Evolutionary conservation across 495 filamentous ascomycete species (phyloP).

Genomic region (Neurospora sp.): DNA sequence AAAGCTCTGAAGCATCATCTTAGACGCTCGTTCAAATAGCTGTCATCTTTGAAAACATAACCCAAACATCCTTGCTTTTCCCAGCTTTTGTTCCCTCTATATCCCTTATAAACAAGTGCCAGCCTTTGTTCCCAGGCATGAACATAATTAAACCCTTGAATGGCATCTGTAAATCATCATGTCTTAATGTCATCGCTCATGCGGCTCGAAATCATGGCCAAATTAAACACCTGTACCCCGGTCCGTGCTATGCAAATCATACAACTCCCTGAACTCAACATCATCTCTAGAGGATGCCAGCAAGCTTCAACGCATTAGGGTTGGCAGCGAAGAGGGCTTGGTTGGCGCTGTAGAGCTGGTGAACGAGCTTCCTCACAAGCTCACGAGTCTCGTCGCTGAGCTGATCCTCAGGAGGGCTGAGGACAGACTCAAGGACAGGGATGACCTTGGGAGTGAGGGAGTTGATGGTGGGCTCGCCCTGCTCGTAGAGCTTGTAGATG

Average conservation of each 20-base stretch:
- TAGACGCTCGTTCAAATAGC: background rate
- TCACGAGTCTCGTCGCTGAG: slow-evolving; percentile 68
- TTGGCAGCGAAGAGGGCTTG: slow-evolving; percentile 20
- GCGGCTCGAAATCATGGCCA: background rate
- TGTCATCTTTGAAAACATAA: background rate
- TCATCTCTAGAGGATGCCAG: slow-evolving; percentile 14
- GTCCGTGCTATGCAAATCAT: slow-evolving; percentile 13
- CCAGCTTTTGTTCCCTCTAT: background rate
- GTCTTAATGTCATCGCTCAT: background rate
- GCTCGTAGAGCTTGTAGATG: slow-evolving; percentile 76
- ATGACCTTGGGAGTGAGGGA: slow-evolving; percentile 68
- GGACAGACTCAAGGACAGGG: slow-evolving; percentile 70
- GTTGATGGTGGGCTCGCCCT: slow-evolving; percentile 60
- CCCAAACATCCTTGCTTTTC: background rate
- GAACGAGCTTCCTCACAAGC: slow-evolving; percentile 17
- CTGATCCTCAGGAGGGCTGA: slow-evolving; percentile 72
- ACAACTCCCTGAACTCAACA: background rate
- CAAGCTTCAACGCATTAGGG: slow-evolving; percentile 22
- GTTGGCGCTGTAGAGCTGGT: slow-evolving; percentile 20
- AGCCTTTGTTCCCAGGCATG: background rate
- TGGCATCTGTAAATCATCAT: background rate
- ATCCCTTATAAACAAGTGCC: background rate
- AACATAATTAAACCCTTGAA: background rate
- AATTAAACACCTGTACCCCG: background rate
- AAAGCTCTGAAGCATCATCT: background rate